Base-by-base conservation (phyloP, 768 basidiomycete genomes). In the Lactarius hengduanensis region DNA sequence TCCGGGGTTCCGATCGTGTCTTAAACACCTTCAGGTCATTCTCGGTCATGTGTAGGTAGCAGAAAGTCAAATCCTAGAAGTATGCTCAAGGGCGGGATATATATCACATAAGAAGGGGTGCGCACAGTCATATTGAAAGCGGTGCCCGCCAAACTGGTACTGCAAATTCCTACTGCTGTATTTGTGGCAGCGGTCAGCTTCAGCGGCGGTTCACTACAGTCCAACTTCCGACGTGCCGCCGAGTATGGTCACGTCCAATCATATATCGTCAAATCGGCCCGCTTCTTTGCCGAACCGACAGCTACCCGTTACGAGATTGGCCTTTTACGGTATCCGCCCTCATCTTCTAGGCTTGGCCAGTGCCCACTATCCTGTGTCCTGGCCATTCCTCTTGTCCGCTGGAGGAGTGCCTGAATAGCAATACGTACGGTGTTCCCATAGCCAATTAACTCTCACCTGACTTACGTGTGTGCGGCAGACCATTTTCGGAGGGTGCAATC, bases 11-110 rank as follows among this genome's bases (percentile, higher is more conserved):
- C 92, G 64, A 91, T 80, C 10, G 91, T 93, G 76, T 93, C 91
- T n/a, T n/a, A n/a, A 94, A 77, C 38, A 88, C 81, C 69, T 88
- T 85, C 34, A 94, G 79, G 73, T 94, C 92, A 73, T 89, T 81
- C 36, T 83, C 81, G 15, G 88, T 88, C 92, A 94, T 94, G 76
- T 94, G 92, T 66, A 92, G 72, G 75, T 92, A 91, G 72, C 90
- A 92, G 73, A 84, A 94, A 2, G 91, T 92, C 41, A 94, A 85
- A 73, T 94, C 92, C 92, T 94, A 71, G 28, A 28, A 18, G 26
- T 3, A n/a, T 34, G 26, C 10, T 61, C 45, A 61, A 50, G 16
- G 30, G 57, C 18, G 34, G n/a, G 22, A 47, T n/a, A 32, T 9
- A 28, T 18, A 45, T 36, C 22, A 53, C 11, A 56, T 26, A 32